Conservation (phyloP, 441 rosid genomes). For the Sinapis alba region DNA sequence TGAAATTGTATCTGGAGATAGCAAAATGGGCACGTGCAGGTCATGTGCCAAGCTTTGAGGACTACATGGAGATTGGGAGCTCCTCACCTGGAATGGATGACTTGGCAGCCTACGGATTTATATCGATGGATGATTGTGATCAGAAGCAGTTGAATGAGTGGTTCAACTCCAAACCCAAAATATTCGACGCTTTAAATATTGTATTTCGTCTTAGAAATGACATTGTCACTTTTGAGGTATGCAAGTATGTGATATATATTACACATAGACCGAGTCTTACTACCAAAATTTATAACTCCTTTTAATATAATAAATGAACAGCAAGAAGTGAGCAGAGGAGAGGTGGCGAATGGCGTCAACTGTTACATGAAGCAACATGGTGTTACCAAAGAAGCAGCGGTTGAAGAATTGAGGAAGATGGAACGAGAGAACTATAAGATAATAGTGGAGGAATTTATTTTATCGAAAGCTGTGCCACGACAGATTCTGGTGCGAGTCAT, state of each 20-base stretch:
- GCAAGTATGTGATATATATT: not conserved
- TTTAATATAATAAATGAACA: not conserved
- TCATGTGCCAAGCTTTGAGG: conserved; percentile 23
- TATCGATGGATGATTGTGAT: conserved; percentile 14
- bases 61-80: conserved; percentile 6
- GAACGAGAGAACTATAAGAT: not conserved
- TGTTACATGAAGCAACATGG: conserved; percentile 23
- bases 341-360: conserved; percentile 14
- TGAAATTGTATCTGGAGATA: not conserved
- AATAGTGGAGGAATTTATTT: not conserved
- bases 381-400: conserved; percentile 14
- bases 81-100: not conserved
- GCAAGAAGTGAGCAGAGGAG: conserved; percentile 11
- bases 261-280: not conserved
- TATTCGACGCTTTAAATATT: not conserved
- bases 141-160: not conserved
- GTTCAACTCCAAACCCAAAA: conserved; percentile 10
- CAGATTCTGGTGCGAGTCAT: not conserved
- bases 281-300: not conserved
- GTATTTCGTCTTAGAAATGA: conserved; percentile 7
- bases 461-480: not conserved
- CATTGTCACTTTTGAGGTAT: not conserved
- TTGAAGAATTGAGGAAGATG: not conserved
- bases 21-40: conserved; percentile 7
- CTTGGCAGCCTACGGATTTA: not conserved